Base-by-base conservation (phyloP, 2,329 filamentous ascomycete genomes). In the Alternaria triticina region DNA sequence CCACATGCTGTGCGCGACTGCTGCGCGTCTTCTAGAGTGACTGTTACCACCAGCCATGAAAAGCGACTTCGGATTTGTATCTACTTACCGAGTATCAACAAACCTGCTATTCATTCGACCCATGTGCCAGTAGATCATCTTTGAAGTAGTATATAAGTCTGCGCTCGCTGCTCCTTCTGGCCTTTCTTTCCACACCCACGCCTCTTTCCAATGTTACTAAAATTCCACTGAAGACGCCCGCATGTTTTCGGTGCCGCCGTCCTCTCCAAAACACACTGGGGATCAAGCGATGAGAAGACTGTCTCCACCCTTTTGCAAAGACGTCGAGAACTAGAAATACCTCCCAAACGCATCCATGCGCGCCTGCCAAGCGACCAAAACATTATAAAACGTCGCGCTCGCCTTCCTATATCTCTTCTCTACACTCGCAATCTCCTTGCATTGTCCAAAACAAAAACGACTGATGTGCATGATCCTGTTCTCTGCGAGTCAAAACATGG, bases 301-400 rank as follows among this genome's bases (percentile, higher is more conserved):
- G 15, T 5, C 15, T 10, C 4, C 4, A n/a, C 15, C 15, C 15
- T 40, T n/a, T n/a, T 40, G 15, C 33, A 0, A 40, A 40, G 2
- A 40, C 15, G 10, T 40, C 8, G 33, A n/a, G 10, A n/a, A n/a
- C 30, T 36, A 3, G 2, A 15, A 15, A 33, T 4, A 33, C 6
- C 6, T 13, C 0, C 1, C 6, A 5, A 30, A 13, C 3, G 11
- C 6, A 1, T 5, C 2, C 13, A 36, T 36, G 33, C 10, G 33
- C 36, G 1, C 9, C 36, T 6, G 36, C 9, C 9, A 40, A 17
- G 15, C n/a, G 0, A 0, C n/a, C 36, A 0, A 10, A 10, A n/a
- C 15, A 10, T n/a, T 40, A 40, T 40, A 36, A 36, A 36, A 33
- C 6, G 12, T 3, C 30, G 30, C 12, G 6, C 30, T 33, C 12